These are phyloP conservation scores for Punctularia strigosozonata DNA, from an alignment of 768 basidiomycete species.

Conservation along the genomic window DNA sequence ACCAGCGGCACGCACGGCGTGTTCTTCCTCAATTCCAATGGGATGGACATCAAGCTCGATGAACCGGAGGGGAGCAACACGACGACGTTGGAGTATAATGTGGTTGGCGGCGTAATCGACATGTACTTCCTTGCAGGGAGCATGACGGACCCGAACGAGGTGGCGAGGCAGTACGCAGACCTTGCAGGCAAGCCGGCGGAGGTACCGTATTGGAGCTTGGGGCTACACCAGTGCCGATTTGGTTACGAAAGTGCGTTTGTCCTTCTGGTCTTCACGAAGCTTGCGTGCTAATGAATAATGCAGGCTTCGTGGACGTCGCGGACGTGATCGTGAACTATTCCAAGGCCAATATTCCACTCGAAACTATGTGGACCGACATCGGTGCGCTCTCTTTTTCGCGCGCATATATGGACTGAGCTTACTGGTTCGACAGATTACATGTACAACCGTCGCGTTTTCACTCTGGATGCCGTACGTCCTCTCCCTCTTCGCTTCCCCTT, in stretches of 20 bases:
- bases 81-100: conserved; percentile 56
- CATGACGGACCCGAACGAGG: conserved; percentile 40
- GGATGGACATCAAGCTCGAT: conserved; percentile 67
- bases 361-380: conserved; percentile 77
- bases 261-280: not conserved
- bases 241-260: conserved; percentile 44
- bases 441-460: conserved; percentile 56
- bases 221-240: conserved; percentile 63
- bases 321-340: conserved; percentile 52
- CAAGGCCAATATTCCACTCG: conserved; percentile 49
- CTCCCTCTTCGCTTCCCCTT: too few species aligned
- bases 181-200: conserved; percentile 56
- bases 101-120: conserved; percentile 67
- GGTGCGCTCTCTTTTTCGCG: conserved; percentile 21
- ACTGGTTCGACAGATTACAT: conserved; percentile 43
- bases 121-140: conserved; percentile 72
- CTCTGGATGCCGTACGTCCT: conserved; percentile 53
- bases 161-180: conserved; percentile 59
- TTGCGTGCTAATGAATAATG: not conserved
- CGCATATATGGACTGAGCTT: not conserved
- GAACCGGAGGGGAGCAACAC: conserved; percentile 20
- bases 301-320: conserved; percentile 53
- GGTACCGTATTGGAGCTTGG: conserved; percentile 67
- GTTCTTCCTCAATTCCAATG: conserved; percentile 57
- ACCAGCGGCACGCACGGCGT: conserved; percentile 58